phyloP scores from a whole-genome alignment of 495 filamentous ascomycete species.

The Rhizodiscina lignyota region DNA sequence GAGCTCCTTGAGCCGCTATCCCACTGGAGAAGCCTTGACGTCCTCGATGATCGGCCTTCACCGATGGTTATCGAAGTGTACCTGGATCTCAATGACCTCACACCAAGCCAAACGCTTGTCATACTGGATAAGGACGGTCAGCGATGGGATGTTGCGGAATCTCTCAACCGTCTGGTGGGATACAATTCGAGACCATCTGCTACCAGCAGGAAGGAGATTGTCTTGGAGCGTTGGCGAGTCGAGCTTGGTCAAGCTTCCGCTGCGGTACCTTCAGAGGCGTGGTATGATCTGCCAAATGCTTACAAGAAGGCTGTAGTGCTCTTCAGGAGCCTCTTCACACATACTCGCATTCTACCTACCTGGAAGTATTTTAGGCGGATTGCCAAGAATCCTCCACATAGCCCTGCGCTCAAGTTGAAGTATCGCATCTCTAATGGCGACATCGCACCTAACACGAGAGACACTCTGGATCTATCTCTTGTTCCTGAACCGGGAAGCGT shows the following conservation, averaged over 20 bases:
- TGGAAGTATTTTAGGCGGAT: constrained; percentile 49
- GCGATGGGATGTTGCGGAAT: constrained; percentile 80
- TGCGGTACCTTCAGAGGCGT: constrained; percentile 40
- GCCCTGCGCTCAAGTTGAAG: constrained; percentile 49
- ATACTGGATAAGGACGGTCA: constrained; percentile 77
- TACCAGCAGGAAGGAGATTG: constrained; percentile 40
- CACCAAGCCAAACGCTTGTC: constrained; percentile 72
- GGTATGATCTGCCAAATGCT: constrained; percentile 59
- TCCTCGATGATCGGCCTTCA: constrained; percentile 60
- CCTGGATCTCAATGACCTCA: constrained; percentile 64
- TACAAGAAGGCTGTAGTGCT: constrained; percentile 94
- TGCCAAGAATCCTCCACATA: constrained; percentile 51
- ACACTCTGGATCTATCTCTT: constrained; percentile 56
- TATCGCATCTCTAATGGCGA: constrained; percentile 60
- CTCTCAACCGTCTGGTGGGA: no score
- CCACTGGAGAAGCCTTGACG: constrained; percentile 63
- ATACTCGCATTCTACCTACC: constrained; percentile 65
- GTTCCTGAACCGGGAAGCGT: constrained; percentile 40
- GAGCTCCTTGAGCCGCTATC: constrained; percentile 62
- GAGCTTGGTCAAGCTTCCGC: constrained; percentile 28
- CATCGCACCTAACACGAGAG: constrained; percentile 27
- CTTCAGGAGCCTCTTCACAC: constrained; percentile 81
- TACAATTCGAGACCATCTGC: no score
- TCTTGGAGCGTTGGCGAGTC: constrained; percentile 82
- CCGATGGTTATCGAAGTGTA: constrained; percentile 83